These are phyloP conservation scores for Fulvia fulva DNA, from an alignment of 2,329 filamentous ascomycete genomes.

Conservation along the genomic window DNA sequence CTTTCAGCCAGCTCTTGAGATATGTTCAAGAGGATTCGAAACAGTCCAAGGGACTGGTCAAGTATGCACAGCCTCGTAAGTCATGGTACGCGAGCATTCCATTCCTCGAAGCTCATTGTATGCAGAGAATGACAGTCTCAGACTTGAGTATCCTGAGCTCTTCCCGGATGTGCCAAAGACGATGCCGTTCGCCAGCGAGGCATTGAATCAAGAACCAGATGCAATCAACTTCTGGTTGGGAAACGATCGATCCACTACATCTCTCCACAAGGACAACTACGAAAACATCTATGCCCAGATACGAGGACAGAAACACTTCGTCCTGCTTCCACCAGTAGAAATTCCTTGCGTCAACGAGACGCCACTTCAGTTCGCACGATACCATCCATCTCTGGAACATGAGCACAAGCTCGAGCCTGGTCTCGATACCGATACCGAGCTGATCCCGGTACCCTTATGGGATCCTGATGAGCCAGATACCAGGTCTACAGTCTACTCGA, in stretches of 20 bases:
- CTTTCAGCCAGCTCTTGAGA: conserved; percentile 60
- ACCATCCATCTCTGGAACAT: conserved; percentile 39
- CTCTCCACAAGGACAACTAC: conserved; percentile 77
- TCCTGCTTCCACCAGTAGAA: conserved; percentile 67
- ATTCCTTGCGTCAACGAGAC: conserved; percentile 66
- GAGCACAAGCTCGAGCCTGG: conserved; percentile 30
- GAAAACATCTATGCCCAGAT: conserved; percentile 82
- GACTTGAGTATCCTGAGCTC: conserved; percentile 64
- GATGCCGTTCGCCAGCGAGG: conserved; percentile 70
- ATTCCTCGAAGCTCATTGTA: too few relatives aligned
- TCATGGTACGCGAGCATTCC: too few relatives aligned
- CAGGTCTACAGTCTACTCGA: conserved; percentile 56
- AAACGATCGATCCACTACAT: conserved; percentile 64
- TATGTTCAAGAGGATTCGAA: conserved; percentile 52
- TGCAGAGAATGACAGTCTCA: conserved; percentile 80
- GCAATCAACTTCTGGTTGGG: conserved; percentile 83
- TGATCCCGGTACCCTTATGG: conserved; percentile 68
- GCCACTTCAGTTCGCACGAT: conserved; percentile 55
- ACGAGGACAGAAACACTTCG: conserved; percentile 68
- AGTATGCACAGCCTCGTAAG: conserved; percentile 77
- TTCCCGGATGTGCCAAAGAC: conserved; percentile 59
- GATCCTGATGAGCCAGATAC: conserved; percentile 60
- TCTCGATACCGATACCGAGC: conserved; percentile 37
- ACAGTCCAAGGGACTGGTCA: conserved; percentile 38
- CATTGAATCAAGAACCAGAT: conserved; percentile 62